Percentiles rank a stretch among this genome's conserved stretches.
Evolutionary conservation across 2,329 filamentous ascomycete species (phyloP).

Genomic region (Hymenotorrendiella dingleyae): DNA sequence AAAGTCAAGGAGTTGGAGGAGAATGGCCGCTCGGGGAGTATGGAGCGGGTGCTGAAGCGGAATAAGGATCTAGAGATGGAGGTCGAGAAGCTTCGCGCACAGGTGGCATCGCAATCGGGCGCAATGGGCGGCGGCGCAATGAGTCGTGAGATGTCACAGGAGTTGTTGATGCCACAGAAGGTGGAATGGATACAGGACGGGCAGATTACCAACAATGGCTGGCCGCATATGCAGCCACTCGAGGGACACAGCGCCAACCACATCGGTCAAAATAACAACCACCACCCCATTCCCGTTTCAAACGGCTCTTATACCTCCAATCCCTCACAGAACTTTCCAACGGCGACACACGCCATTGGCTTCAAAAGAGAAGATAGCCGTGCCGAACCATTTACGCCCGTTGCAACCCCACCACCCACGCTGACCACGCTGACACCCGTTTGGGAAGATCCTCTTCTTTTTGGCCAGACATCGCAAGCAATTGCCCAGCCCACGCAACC

Average conservation of each 20-base stretch:
- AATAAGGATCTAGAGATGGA: slow-evolving; percentile 28
- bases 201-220: slow-evolving; percentile 2
- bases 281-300: slow-evolving; percentile 9
- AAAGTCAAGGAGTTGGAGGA: slow-evolving; percentile 28
- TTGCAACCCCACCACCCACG: neutral
- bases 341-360: slow-evolving; percentile 4
- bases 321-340: slow-evolving; percentile 10
- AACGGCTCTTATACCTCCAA: slow-evolving; percentile 12
- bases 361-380: neutral
- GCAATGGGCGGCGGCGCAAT: slow-evolving; percentile 9
- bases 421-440: slow-evolving; percentile 15
- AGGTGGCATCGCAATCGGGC: slow-evolving; percentile 15
- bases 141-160: slow-evolving; percentile 18
- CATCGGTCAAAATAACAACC: too few species aligned
- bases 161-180: slow-evolving; percentile 21
- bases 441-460: slow-evolving; percentile 23
- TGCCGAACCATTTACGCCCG: neutral
- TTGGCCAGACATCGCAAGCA: slow-evolving; percentile 14
- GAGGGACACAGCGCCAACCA: slow-evolving; percentile 8
- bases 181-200: slow-evolving; percentile 22
- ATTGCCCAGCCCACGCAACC: slow-evolving; percentile 17
- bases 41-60: slow-evolving; percentile 33
- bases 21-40: slow-evolving; percentile 34
- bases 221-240: slow-evolving; percentile 9
- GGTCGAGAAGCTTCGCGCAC: slow-evolving; percentile 24